phyloP scores from a whole-genome alignment of 2,329 filamentous ascomycete species.

The Trichoderma citrinoviride region DNA sequence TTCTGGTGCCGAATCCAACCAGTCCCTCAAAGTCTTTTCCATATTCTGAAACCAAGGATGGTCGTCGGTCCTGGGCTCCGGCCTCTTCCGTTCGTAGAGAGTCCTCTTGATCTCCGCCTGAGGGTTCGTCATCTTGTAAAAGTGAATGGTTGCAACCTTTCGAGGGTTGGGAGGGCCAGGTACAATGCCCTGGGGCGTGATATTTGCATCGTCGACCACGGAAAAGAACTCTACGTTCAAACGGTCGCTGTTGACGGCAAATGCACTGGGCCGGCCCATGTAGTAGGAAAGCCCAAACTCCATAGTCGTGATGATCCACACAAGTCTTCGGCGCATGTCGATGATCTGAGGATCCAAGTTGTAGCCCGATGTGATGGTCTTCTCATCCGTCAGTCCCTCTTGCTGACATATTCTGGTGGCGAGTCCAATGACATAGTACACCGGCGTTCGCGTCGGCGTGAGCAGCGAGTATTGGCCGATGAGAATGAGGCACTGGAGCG shows the following conservation, averaged over 20 bases:
- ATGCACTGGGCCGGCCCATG: constrained; percentile 81
- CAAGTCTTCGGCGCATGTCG: constrained; percentile 84
- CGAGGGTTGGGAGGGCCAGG: constrained; percentile 71
- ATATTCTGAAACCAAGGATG: constrained; percentile 87
- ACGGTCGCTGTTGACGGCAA: constrained; percentile 77
- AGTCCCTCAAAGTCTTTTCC: constrained; percentile 72
- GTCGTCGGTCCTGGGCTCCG: constrained; percentile 71
- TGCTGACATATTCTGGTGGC: constrained; percentile 87
- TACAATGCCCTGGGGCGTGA: constrained; percentile 72
- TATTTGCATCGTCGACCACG: constrained; percentile 76
- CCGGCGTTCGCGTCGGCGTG: constrained; percentile 85
- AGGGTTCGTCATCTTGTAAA: constrained; percentile 84
- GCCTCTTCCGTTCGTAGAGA: constrained; percentile 79
- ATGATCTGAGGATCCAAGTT: constrained; percentile 69
- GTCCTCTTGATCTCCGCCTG: constrained; percentile 85
- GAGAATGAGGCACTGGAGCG: constrained; percentile 82
- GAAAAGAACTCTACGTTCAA: constrained; percentile 86
- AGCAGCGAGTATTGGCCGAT: constrained; percentile 89
- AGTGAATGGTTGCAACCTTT: constrained; percentile 88
- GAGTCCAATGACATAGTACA: constrained; percentile 89
- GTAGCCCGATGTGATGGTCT: constrained; percentile 69
- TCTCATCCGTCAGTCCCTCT: constrained; percentile 81
- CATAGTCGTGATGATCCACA: constrained; percentile 86
- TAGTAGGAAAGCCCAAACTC: constrained; percentile 85
- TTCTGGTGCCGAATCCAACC: constrained; percentile 74